Evolutionary conservation across 2,329 filamentous ascomycete genomes (phyloP).

Genomic region (Alternaria metachromatica): DNA sequence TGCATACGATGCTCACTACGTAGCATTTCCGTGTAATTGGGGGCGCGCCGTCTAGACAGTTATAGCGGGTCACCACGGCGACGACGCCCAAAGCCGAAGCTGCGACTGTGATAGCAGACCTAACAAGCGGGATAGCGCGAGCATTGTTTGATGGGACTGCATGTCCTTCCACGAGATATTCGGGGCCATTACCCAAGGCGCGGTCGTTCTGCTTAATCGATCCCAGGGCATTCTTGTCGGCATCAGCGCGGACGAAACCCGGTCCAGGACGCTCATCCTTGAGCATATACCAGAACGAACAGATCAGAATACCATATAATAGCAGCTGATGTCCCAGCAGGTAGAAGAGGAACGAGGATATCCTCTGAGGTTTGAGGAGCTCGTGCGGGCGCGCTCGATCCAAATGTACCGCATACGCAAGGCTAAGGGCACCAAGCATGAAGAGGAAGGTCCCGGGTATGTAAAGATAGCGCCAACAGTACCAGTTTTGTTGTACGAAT

Average conservation of each 20-base stretch:
- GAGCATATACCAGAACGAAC: not conserved
- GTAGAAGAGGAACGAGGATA: not conserved
- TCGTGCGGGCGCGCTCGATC: not conserved
- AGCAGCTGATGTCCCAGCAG: not conserved
- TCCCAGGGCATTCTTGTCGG: not conserved
- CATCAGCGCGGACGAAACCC: not conserved
- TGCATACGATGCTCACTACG: not conserved
- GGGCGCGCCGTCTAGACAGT: not conserved
- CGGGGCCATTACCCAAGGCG: not conserved
- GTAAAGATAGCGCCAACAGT: not conserved
- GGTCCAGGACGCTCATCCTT: not conserved
- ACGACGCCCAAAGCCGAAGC: not conserved
- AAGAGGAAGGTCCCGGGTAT: not conserved
- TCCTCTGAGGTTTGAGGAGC: not conserved
- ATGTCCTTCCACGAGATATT: not conserved
- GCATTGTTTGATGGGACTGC: not conserved
- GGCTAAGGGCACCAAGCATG: not conserved
- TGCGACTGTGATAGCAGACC: not conserved
- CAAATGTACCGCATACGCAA: not conserved
- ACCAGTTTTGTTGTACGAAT: not conserved
- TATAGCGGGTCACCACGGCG: not conserved
- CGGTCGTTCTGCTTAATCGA: not conserved
- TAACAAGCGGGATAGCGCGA: not conserved
- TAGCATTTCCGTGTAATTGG: not conserved
- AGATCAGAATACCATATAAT: not conserved